phyloP scores from a whole-genome alignment of 495 filamentous ascomycete species.

The Glarea lozoyensis region DNA sequence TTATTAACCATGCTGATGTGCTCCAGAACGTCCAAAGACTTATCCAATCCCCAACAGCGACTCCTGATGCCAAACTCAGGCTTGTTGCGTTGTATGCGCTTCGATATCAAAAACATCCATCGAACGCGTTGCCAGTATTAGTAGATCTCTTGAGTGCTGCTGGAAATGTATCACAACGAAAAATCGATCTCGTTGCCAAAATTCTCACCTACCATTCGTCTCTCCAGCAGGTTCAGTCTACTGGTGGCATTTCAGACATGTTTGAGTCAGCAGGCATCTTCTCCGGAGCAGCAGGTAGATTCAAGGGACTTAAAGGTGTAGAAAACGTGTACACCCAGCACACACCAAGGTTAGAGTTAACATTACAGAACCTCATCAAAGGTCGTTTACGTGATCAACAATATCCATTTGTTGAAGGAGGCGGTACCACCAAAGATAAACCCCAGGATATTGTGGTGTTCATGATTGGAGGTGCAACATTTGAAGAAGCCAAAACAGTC shows the following conservation, averaged over 20 bases:
- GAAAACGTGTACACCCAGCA: conserved; percentile 99
- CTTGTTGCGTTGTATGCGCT: conserved; percentile 88
- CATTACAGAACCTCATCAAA: conserved; percentile 85
- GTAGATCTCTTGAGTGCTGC: conserved; percentile 77
- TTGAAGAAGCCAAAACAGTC: conserved; percentile 92
- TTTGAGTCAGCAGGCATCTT: conserved; percentile 92
- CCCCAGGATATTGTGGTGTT: conserved; percentile 95
- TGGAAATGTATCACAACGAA: conserved; percentile 61
- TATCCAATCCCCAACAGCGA: conserved; percentile 66
- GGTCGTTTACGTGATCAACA: conserved; percentile 74
- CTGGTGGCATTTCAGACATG: conserved; percentile 74
- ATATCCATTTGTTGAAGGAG: conserved; percentile 88
- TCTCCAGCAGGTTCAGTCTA: conserved; percentile 60
- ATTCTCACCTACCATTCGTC: conserved; percentile 77
- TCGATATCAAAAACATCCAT: conserved; percentile 79
- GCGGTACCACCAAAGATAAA: conserved; percentile 77
- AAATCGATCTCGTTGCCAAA: conserved; percentile 65
- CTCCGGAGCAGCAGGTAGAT: conserved; percentile 75
- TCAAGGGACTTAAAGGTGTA: conserved; percentile 92
- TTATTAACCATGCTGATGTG: neutral
- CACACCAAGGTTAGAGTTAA: conserved; percentile 77
- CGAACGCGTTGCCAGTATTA: conserved; percentile 69
- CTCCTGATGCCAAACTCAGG: conserved; percentile 70
- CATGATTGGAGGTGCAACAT: conserved; percentile 85
- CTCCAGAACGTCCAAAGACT: conserved; percentile 71